Evolutionary conservation across 805 yeast genomes (phyloP).

Genomic region (Candida palmyrensis): DNA sequence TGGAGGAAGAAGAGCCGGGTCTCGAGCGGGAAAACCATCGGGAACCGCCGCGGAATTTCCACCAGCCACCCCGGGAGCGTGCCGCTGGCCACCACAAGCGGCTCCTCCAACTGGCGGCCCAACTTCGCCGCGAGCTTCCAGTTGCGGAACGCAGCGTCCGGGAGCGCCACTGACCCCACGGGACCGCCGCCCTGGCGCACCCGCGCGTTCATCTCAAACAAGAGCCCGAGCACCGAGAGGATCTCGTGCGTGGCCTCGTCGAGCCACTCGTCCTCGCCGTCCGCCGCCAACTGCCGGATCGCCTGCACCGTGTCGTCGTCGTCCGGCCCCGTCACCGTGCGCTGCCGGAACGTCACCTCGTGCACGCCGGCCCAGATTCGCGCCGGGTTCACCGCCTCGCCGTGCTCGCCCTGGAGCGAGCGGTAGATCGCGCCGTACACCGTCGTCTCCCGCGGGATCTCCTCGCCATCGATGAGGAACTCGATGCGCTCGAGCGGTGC

Average conservation of each 20-base stretch:
- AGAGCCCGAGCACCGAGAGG: conserved; percentile 43
- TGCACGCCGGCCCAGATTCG: conserved; percentile 59
- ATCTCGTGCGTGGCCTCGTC: conserved; percentile 34
- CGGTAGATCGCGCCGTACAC: conserved; percentile 70
- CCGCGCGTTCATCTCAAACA: conserved; percentile 36
- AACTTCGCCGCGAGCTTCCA: conserved; percentile 82
- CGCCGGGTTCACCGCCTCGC: conserved; percentile 35
- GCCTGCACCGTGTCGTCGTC: background rate
- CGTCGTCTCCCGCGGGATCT: conserved; percentile 61
- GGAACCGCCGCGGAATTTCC: conserved; percentile 63
- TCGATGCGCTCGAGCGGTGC: no score
- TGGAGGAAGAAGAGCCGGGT: conserved; percentile 74
- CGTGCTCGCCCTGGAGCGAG: conserved; percentile 31
- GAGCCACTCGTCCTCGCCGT: conserved; percentile 14
- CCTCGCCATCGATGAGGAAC: conserved; percentile 53
- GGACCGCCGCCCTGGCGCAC: conserved; percentile 12
- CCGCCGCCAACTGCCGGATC: background rate
- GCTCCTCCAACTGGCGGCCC: conserved; percentile 84
- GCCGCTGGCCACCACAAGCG: conserved; percentile 81
- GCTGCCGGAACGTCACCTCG: conserved; percentile 42
- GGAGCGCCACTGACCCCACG: conserved; percentile 5
- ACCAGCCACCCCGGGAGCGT: conserved; percentile 83
- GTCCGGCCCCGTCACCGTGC: conserved; percentile 9
- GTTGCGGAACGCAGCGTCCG: conserved; percentile 46
- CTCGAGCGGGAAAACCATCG: conserved; percentile 82